These are phyloP conservation scores for Serendipita vermifera DNA, from an alignment of 768 basidiomycete genomes.

Conservation along the genomic window DNA sequence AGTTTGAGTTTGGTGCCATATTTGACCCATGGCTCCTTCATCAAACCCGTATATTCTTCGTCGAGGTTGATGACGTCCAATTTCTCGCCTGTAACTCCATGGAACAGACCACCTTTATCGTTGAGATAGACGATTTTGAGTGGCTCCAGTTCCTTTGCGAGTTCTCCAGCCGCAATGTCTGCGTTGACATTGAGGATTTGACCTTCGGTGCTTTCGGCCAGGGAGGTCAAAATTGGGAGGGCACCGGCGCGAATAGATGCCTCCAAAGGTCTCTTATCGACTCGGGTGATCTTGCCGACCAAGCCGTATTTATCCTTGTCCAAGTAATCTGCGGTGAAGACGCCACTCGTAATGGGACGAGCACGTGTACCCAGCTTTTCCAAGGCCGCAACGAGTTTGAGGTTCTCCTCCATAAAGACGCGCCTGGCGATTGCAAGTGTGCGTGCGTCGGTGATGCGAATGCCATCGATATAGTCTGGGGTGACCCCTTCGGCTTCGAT, in stretches of 20 bases:
- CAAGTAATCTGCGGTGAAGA: slow-evolving; percentile 94
- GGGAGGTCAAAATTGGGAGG: slow-evolving; percentile 85
- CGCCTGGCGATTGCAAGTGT: slow-evolving; percentile 89
- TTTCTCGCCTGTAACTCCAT: slow-evolving; percentile 94
- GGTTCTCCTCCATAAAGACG: slow-evolving; percentile 94
- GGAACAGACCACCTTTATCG: slow-evolving; percentile 96
- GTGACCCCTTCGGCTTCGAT: slow-evolving; percentile 86
- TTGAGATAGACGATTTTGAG: slow-evolving; percentile 98
- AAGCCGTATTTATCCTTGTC: slow-evolving; percentile 90
- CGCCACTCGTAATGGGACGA: slow-evolving; percentile 93
- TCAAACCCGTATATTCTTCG: slow-evolving; percentile 92
- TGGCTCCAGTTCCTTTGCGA: slow-evolving; percentile 95
- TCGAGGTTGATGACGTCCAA: slow-evolving; percentile 93
- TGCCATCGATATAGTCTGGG: slow-evolving; percentile 95
- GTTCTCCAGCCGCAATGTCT: slow-evolving; percentile 94
- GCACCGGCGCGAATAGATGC: slow-evolving; percentile 94
- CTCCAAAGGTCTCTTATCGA: slow-evolving; percentile 94
- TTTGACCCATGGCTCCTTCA: slow-evolving; percentile 99
- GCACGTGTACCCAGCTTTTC: slow-evolving; percentile 94
- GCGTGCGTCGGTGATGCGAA: slow-evolving; percentile 95
- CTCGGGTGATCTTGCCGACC: slow-evolving; percentile 87
- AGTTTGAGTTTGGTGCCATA: slow-evolving; percentile 98
- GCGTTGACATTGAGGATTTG: slow-evolving; percentile 99
- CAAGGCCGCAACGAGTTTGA: slow-evolving; percentile 84
- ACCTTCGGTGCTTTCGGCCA: slow-evolving; percentile 92